Evolutionary conservation across 1,284 basidiomycete genomes (phyloP), one percentile per base, ranked within the genome.

Genomic region (Pisolithus thermaeus): DNA sequence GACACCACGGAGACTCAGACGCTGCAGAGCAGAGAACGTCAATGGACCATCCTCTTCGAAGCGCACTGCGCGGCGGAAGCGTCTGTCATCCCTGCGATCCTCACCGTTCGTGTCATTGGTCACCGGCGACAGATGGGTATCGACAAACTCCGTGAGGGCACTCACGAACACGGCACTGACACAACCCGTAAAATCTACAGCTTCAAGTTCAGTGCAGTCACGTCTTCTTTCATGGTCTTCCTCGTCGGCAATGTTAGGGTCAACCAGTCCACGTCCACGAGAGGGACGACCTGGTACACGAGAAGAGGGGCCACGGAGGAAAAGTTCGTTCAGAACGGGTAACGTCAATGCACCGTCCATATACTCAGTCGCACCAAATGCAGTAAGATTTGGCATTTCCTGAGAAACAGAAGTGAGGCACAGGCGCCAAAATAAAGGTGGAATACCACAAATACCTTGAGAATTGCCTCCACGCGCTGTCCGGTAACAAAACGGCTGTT

Each of bases 171-270:
- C 85, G 18, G 81, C 80, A 63, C 91, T 94, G 64, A 97, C 88
- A 67, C 96, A 98, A 58, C 94, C 95, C 20, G 94, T 97, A 49
- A 98, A 72, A 66, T 99, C 96, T 36, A 97, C 76, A 2, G 94
- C 92, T 66, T 94, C 85, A 5, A 99, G 75, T 49, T 91, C 84
- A 55, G 77, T 82, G 74, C 84, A 92, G 52, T 91, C 87, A 45
- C 80, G 68, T 60, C 87, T 76, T 61, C 91, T 73, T 51, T 90
- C 86, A 47, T 77, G 74, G 54, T 88, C 84, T 52, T 90, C 84
- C 48, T 85, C 81, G 47, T 89, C 86, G 0, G 69, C 63, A 49
- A 84, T 80, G 52, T 72, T 71, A 14, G 63, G 57, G 47, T 83
- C 79, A 8, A 73, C 56, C 20, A 77, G 60, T 23, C 77, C 78